Evolutionary conservation across 768 basidiomycete species (phyloP), one percentile per base, ranked within the genome.

Genomic region (Chlorophyllum brunneum): DNA sequence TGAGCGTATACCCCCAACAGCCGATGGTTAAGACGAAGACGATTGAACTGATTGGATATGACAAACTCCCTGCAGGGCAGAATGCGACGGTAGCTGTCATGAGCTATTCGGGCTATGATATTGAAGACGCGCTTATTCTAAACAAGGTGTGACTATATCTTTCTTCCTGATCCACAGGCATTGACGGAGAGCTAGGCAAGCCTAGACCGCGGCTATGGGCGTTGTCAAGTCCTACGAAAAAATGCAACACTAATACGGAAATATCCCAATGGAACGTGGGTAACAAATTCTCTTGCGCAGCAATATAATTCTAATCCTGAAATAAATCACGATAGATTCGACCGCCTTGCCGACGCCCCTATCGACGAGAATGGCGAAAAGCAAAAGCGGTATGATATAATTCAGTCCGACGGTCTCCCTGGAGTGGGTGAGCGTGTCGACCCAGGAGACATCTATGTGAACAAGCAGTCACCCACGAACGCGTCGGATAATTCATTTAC

Each of bases 11-110:
- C 61, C 97, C 97, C 20, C 97, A 99, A 64, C 92, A 98, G 61
- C 97, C 97, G 2, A 97, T 99, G 95, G 95, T 98, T 55, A 98
- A 98, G 70, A 97, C 97, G 5, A 95, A 94, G 69, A 97, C 97
- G 2, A 99, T 98, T 51, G 97, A 99, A 66, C 70, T 99, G 48
- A 81, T 98, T 51, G 95, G 95, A 2, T 99, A 98, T 65, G 95
- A 99, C 69, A 86, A 87, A 55, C 79, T 99, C 4, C 97, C 97
- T 4, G 97, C 97, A 4, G 97, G 97, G 11, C 95, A 99, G 68
- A 99, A 99, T 65, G 97, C 97, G 9, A 98, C 86, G 0, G 92
- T 99, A 39, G 97, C 97, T 9, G 94, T 98, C 59, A 99, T 99
- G 97, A 94, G 92, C 67, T 99, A 90, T 70, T 97, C 95, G 4